These are phyloP conservation scores for Ascochyta viciae-villosae DNA, from an alignment of 2,329 filamentous ascomycete genomes.

Conservation along the genomic window DNA sequence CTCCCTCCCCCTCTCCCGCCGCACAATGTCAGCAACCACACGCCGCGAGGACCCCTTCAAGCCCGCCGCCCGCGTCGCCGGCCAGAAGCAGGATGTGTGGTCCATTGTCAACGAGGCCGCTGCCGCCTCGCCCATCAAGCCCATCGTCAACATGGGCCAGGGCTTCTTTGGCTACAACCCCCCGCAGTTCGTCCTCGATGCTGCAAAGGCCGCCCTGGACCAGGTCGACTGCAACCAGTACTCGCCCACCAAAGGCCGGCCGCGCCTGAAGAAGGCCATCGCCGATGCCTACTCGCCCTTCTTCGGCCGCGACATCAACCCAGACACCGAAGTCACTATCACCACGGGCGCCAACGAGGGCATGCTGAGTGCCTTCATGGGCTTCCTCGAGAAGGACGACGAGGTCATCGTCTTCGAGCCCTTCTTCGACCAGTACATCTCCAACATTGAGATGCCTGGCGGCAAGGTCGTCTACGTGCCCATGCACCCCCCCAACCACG, in stretches of 20 bases:
- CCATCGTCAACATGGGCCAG: conserved; percentile 74
- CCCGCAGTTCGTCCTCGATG: conserved; percentile 86
- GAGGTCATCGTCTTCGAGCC: conserved; percentile 98
- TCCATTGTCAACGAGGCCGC: conserved; percentile 73
- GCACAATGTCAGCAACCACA: conserved; percentile 47
- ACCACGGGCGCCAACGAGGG: conserved; percentile 90
- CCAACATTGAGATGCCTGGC: conserved; percentile 98
- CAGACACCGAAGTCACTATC: conserved; percentile 91
- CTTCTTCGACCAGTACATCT: conserved; percentile 99
- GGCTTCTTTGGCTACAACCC: conserved; percentile 94
- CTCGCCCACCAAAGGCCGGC: conserved; percentile 91
- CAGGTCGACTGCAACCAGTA: conserved; percentile 98
- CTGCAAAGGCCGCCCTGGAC: conserved; percentile 87
- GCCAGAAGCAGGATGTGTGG: conserved; percentile 66
- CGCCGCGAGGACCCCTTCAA: conserved; percentile 55
- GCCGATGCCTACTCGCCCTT: conserved; percentile 90
- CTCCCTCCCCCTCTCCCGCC: conserved; percentile 14
- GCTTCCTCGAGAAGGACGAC: conserved; percentile 90
- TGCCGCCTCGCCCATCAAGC: conserved; percentile 67
- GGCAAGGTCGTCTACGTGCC: conserved; percentile 95
- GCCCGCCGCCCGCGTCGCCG: conserved; percentile 62
- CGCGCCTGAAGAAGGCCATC: conserved; percentile 89
- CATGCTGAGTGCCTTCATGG: conserved; percentile 98
- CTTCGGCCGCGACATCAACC: conserved; percentile 82
- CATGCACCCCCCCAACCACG: conserved; percentile 85